Conservation (phyloP, 139 green algal species). For the Chlorella sp. region DNA sequence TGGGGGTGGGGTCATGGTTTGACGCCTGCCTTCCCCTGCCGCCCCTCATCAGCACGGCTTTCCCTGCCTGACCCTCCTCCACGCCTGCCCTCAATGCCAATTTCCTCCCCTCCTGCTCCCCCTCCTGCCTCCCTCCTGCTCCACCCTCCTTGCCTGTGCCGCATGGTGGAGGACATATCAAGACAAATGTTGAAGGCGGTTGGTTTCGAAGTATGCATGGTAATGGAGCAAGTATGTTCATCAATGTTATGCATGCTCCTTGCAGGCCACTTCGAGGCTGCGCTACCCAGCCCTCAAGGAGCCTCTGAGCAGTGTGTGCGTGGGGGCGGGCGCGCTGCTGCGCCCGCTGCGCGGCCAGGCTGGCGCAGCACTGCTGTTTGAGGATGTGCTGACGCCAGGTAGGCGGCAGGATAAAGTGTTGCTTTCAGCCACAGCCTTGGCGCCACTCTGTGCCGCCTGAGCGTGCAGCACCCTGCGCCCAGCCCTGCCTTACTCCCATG, state of each 20-base stretch:
- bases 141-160: neutral
- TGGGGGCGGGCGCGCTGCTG: slow-evolving; percentile 42
- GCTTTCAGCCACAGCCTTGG: neutral
- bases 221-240: too few species aligned
- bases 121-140: neutral
- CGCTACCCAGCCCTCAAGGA: slow-evolving; percentile 34
- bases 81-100: neutral
- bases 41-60: neutral
- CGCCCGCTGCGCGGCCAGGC: slow-evolving; percentile 54
- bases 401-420: too few species aligned
- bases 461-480: too few species aligned
- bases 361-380: slow-evolving; percentile 57
- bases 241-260: too few species aligned
- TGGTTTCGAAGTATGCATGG: too few species aligned
- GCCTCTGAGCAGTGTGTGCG: slow-evolving; percentile 50
- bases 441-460: neutral
- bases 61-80: neutral
- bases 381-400: slow-evolving; percentile 44
- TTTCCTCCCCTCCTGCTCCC: neutral
- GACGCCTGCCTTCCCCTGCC: neutral
- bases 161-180: too few species aligned
- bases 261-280: slow-evolving; percentile 36
- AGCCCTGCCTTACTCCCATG: too few species aligned
- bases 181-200: too few species aligned
- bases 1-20: too few species aligned